Conservation (phyloP, 768 basidiomycete genomes). For the Myochromella boudieri region DNA sequence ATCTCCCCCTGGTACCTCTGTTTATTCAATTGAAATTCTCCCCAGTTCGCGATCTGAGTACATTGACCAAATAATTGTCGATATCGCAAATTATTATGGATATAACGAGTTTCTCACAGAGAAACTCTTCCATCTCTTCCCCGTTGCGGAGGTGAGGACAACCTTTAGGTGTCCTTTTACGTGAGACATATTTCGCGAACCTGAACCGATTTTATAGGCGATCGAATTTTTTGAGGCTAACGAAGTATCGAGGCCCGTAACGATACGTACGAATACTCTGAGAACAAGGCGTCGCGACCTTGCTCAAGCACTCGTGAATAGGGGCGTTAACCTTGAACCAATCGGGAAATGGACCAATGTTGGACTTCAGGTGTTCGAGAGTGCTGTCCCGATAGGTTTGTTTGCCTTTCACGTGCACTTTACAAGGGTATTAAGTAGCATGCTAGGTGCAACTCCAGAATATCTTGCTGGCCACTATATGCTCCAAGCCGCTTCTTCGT, state of each 20-base stretch:
- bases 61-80: conserved; percentile 79
- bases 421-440: not conserved
- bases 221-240: conserved; percentile 99
- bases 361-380: conserved; percentile 98
- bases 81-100: conserved; percentile 95
- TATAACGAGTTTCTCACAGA: conserved; percentile 95
- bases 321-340: conserved; percentile 96
- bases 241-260: conserved; percentile 93
- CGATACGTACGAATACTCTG: conserved; percentile 96
- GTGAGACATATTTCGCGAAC: conserved; percentile 2
- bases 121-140: conserved; percentile 92
- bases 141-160: conserved; percentile 87
- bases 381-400: conserved; percentile 86
- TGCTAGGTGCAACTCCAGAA: conserved; percentile 88
- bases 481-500: conserved; percentile 98
- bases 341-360: conserved; percentile 99
- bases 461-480: conserved; percentile 99
- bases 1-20: not conserved
- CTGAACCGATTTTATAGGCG: conserved; percentile 50
- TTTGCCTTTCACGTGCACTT: not conserved
- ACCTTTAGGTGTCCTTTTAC: not conserved
- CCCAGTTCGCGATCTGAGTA: conserved; percentile 87
- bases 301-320: conserved; percentile 89
- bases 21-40: not conserved
- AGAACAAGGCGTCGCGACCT: conserved; percentile 92